phyloP scores from a whole-genome alignment of 2,329 filamentous ascomycete genomes.

The Didymella sp. region DNA sequence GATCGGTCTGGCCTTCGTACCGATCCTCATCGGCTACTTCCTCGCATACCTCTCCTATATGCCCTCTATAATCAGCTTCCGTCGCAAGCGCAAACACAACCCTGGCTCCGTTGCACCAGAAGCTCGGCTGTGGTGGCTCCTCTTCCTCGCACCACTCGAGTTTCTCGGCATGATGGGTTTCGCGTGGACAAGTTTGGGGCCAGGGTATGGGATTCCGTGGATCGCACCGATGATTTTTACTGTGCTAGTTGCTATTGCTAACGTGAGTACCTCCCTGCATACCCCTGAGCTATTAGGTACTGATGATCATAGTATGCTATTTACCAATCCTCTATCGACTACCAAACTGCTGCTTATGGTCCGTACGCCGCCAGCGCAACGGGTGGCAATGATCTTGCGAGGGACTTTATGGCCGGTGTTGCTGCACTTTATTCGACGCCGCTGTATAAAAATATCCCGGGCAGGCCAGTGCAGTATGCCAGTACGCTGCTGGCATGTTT shows the following conservation, averaged over 20 bases:
- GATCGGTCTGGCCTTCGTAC: conserved; percentile 68
- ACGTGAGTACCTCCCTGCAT: conserved; percentile 45
- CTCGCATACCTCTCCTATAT: conserved; percentile 67
- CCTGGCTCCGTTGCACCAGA: conserved; percentile 65
- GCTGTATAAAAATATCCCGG: conserved; percentile 41
- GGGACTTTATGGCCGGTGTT: conserved; percentile 76
- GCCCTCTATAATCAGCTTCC: conserved; percentile 61
- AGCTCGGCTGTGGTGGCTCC: conserved; percentile 68
- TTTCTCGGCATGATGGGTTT: conserved; percentile 74
- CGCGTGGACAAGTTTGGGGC: conserved; percentile 71
- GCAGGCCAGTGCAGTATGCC: conserved; percentile 59
- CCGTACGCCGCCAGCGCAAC: conserved; percentile 77
- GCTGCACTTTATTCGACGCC: conserved; percentile 72
- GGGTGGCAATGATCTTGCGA: conserved; percentile 75
- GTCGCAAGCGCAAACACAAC: conserved; percentile 56
- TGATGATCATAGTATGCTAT: conserved; percentile 61
- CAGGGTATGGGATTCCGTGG: conserved; percentile 66
- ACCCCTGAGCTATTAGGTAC: conserved; percentile 24
- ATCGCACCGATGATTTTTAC: conserved; percentile 71
- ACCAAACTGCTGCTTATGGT: conserved; percentile 77
- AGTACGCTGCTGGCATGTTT: conserved; percentile 62
- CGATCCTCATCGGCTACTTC: conserved; percentile 71
- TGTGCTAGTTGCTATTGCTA: conserved; percentile 73
- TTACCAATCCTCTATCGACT: conserved; percentile 79
- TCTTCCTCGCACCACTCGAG: conserved; percentile 67